Evolutionary conservation across 1,139 yeast species (phyloP), one percentile per base, ranked within the genome.

Genomic region (Casaregolazyma lundiana): DNA sequence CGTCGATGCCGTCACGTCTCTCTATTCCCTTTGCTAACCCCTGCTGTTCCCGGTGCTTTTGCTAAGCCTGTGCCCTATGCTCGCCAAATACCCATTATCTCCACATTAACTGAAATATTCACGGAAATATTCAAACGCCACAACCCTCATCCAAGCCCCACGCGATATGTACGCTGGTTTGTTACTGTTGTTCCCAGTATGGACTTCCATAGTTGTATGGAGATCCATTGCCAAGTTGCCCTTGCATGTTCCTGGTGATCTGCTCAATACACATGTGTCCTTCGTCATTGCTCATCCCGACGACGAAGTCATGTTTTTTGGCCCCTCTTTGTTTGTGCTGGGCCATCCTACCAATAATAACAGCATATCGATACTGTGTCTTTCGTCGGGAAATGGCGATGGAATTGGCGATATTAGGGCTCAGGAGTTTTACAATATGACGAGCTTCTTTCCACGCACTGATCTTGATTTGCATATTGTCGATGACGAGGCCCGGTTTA

Each of bases 221-320:
- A 42, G 20, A 36, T 9, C 37, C 20, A 20, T 35, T 2, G 30
- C 40, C 13, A 44, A 44, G 19, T 40, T 48, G 21, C 51, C 53
- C 3, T 43, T 38, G 18, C 49, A 45, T 6, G 48, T 52, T 35
- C 59, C 60, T 3, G 30, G 22, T 17, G 53, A 41, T 18, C 50
- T 60, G 34, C 41, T 53, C 39, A 55, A 47, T 49, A 55, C 51
- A 36, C 52, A 52, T 22, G 50, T 69, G 36, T 56, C 67, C 17
- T 53, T 86, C 42, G 70, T 92, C 16, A 82, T 89, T 37, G 96
- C 96, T 0, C 99, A 94, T 65, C 99, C 99, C 0, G 99, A 94
- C 65, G 99, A 94, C 63, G 99, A 94, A 66, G 92, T 89, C 48
- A 94, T 94, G 98, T 94, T 94, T 66, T 94, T 92, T 61, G 79